Conservation (phyloP, 2,329 filamentous ascomycete genomes). For the Neoascochyta sp. region DNA sequence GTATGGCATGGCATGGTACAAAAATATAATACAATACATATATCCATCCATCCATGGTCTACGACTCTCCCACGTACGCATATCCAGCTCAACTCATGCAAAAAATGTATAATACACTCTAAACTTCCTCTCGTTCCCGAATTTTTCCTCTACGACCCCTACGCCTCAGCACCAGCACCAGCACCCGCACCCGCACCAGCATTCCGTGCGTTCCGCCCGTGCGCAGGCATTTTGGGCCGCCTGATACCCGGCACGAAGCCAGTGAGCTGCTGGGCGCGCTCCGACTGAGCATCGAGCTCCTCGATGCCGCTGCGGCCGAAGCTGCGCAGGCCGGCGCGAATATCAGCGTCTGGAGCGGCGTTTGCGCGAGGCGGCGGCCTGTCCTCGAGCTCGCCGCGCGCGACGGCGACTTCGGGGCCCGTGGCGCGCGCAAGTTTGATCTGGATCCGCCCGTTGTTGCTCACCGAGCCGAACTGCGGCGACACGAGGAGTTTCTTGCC, state of each 20-base stretch:
- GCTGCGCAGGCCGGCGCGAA: not conserved
- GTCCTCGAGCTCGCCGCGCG: slow-evolving; percentile 25
- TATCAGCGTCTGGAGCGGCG: not conserved
- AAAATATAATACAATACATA: no score
- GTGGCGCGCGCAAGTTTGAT: slow-evolving; percentile 20
- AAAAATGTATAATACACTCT: no score
- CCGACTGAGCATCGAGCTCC: slow-evolving; percentile 14
- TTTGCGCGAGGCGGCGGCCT: slow-evolving; percentile 12
- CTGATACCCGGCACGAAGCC: slow-evolving; percentile 13
- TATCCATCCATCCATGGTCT: no score
- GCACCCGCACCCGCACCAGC: not conserved
- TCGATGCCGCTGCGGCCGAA: slow-evolving; percentile 1
- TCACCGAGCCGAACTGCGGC: slow-evolving; percentile 41
- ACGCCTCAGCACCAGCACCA: not conserved
- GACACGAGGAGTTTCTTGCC: slow-evolving; percentile 54
- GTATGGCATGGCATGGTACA: no score
- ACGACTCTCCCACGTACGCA: no score
- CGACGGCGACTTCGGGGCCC: slow-evolving; percentile 23
- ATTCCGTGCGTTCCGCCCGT: not conserved
- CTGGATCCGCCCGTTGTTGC: slow-evolving; percentile 28
- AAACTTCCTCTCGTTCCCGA: no score
- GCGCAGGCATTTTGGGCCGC: slow-evolving; percentile 2
- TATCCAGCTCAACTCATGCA: no score
- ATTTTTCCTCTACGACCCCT: no score
- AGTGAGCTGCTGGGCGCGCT: slow-evolving; percentile 11